Conservation (phyloP, 768 basidiomycete genomes). For the Pisolithus microcarpus region DNA sequence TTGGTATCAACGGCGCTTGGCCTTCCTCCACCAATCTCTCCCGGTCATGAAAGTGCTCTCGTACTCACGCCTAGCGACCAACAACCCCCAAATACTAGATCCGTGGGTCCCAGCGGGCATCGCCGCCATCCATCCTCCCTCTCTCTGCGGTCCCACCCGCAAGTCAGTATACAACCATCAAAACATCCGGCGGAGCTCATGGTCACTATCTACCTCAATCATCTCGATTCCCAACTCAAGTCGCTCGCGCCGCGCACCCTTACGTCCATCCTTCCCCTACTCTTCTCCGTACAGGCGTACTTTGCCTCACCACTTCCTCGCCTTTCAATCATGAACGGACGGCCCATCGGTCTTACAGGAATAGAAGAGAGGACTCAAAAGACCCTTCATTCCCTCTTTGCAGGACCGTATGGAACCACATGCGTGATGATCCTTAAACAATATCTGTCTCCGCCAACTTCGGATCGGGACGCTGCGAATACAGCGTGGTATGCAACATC, state of each 20-base stretch:
- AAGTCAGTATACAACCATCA: slow-evolving; percentile 19
- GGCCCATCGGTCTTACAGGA: slow-evolving; percentile 23
- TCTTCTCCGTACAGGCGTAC: slow-evolving; percentile 65
- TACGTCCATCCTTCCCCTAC: slow-evolving; percentile 52
- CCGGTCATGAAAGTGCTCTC: slow-evolving; percentile 9
- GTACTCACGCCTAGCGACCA: slow-evolving; percentile 25
- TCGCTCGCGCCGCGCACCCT: slow-evolving; percentile 50
- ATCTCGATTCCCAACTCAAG: slow-evolving; percentile 56
- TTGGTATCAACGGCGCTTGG: slow-evolving; percentile 50
- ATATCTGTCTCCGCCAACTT: slow-evolving; percentile 45
- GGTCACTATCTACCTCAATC: slow-evolving; percentile 53
- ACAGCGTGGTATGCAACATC: slow-evolving; percentile 33
- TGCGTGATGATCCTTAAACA: slow-evolving; percentile 59
- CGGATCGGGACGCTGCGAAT: slow-evolving; percentile 12
- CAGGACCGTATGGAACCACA: slow-evolving; percentile 57
- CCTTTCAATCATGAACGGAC: slow-evolving; percentile 44
- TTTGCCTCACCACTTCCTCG: slow-evolving; percentile 63
- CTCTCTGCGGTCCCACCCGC: slow-evolving; percentile 40
- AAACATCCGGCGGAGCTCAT: slow-evolving; percentile 60
- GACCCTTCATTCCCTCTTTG: slow-evolving; percentile 47
- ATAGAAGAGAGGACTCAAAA: slow-evolving; percentile 54
- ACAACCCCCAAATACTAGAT: slow-evolving; percentile 15
- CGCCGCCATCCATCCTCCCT: slow-evolving; percentile 57
- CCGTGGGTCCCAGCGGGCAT: slow-evolving; percentile 33
- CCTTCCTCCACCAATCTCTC: slow-evolving; percentile 19